These are phyloP conservation scores for Diphasiastrum complanatum DNA, from an alignment of 83 land plant genomes.

Conservation along the genomic window DNA sequence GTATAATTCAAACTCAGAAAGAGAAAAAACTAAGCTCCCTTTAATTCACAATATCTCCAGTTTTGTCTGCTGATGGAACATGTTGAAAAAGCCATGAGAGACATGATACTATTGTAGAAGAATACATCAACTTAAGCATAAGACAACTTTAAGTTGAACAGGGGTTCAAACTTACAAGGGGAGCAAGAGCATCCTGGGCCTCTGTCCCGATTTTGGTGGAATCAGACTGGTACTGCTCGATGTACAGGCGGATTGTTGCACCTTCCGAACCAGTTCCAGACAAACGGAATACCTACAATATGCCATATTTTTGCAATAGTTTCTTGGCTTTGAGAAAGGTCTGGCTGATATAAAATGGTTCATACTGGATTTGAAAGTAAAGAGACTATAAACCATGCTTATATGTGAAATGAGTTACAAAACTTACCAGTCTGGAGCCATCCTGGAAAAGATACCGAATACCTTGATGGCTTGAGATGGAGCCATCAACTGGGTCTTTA, in stretches of 20 bases:
- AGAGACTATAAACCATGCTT: not conserved
- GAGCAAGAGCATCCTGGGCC: slow-evolving; percentile 5
- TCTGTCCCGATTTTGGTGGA: not conserved
- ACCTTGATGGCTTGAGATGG: not conserved
- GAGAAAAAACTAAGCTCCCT: not conserved
- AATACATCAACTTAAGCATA: not conserved
- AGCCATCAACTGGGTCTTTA: not conserved
- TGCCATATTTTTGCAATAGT: not conserved
- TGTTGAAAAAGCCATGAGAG: too few relatives aligned
- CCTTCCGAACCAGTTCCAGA: slow-evolving; percentile 14
- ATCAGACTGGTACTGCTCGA: slow-evolving; percentile 7
- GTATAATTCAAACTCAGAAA: not conserved
- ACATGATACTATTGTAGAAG: too few relatives aligned
- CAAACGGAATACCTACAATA: slow-evolving; percentile 11
- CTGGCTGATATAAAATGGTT: not conserved
- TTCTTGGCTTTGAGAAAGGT: not conserved
- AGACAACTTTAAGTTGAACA: not conserved
- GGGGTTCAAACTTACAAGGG: slow-evolving; percentile 2
- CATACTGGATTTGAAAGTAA: not conserved
- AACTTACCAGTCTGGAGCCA: not conserved
- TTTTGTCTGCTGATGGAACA: too few relatives aligned
- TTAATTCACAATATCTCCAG: too few relatives aligned
- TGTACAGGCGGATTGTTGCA: slow-evolving; percentile 11
- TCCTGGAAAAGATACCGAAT: not conserved
- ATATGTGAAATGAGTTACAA: not conserved